Conservation (phyloP, 2,329 filamentous ascomycete species). For the Penicillium frequentans region DNA sequence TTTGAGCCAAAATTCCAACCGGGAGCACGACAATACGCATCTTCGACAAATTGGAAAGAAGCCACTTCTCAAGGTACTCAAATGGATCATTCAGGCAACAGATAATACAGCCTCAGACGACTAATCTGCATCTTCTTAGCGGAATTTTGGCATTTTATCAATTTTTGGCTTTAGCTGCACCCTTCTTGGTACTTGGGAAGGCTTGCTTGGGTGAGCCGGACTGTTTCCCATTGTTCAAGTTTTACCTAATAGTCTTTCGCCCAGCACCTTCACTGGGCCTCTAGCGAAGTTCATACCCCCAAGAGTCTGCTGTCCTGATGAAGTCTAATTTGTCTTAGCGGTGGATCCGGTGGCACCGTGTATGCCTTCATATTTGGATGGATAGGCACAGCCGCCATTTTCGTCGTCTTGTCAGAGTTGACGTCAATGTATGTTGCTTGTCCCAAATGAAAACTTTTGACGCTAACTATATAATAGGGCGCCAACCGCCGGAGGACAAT, state of each 20-base stretch:
- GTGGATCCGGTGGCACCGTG: slow-evolving; percentile 34
- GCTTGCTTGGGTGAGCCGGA: slow-evolving; percentile 34
- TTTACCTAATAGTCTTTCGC: background rate
- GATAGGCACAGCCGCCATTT: slow-evolving; percentile 27
- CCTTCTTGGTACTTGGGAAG: slow-evolving; percentile 43
- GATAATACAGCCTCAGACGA: too few relatives aligned
- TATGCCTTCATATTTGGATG: slow-evolving; percentile 37
- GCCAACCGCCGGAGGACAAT: slow-evolving; percentile 39
- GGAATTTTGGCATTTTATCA: slow-evolving; percentile 42
- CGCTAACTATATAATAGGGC: slow-evolving; percentile 20
- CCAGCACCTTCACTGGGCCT: slow-evolving; percentile 20
- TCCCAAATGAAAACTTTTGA: too few relatives aligned
- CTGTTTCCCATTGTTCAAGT: background rate
- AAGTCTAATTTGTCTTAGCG: slow-evolving; percentile 15
- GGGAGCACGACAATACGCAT: slow-evolving; percentile 1
- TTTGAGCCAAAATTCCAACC: background rate
- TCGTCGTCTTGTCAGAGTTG: slow-evolving; percentile 32
- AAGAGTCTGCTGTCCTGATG: too few relatives aligned
- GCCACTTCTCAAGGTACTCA: slow-evolving; percentile 7
- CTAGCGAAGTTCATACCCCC: slow-evolving; percentile 16
- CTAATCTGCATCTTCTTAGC: slow-evolving; percentile 22
- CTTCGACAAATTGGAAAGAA: slow-evolving; percentile 6
- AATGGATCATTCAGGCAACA: background rate
- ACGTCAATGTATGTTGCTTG: slow-evolving; percentile 30
- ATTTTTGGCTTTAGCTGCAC: slow-evolving; percentile 44